phyloP scores from a whole-genome alignment of 306 rosid species.

The Gastrolobium villosum region DNA sequence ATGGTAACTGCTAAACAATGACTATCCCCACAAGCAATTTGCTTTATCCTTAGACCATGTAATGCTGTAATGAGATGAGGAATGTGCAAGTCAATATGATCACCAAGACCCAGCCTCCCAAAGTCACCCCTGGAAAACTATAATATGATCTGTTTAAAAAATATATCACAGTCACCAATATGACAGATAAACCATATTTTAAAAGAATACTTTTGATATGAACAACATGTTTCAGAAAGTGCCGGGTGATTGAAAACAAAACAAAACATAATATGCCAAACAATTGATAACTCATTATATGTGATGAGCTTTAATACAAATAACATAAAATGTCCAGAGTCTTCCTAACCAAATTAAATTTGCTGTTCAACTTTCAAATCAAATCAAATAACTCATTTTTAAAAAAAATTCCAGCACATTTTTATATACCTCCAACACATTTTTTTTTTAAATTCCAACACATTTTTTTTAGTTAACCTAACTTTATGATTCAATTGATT shows the following conservation, averaged over 20 bases:
- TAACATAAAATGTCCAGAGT: too few species aligned
- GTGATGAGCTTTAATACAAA: too few species aligned
- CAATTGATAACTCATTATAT: too few species aligned
- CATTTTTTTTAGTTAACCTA: too few species aligned
- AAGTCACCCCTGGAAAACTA: conserved; percentile 92
- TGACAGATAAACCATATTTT: conserved; percentile 17
- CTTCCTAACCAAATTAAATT: too few species aligned
- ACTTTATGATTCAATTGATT: too few species aligned
- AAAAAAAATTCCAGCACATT: too few species aligned
- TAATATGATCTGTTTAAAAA: conserved; percentile 36
- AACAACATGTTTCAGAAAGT: not conserved
- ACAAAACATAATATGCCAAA: too few species aligned
- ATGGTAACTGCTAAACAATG: conserved; percentile 94
- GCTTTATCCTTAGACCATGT: conserved; percentile 75
- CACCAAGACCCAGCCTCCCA: conserved; percentile 98
- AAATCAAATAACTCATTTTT: too few species aligned
- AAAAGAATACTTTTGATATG: conserved; percentile 9
- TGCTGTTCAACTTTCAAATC: too few species aligned
- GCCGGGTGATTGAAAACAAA: not conserved
- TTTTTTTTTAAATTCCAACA: too few species aligned
- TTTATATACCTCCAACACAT: too few species aligned
- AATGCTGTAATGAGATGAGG: conserved; percentile 89
- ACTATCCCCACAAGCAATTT: conserved; percentile 95
- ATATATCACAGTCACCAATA: not conserved
- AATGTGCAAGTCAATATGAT: conserved; percentile 79